Conservation (phyloP, 805 yeast species). For the Torulaspora delbrueckii region DNA sequence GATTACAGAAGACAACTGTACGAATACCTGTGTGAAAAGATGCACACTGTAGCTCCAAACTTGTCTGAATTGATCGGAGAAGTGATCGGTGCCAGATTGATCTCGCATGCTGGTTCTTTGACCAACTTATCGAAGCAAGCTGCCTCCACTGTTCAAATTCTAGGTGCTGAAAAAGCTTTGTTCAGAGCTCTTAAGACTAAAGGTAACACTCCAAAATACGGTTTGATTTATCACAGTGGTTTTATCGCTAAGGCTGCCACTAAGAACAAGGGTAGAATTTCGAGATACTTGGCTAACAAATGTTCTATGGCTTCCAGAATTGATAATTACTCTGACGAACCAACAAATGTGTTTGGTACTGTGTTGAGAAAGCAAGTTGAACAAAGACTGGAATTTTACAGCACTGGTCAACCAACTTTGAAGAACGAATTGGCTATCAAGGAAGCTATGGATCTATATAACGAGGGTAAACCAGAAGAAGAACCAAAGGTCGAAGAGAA, state of each 20-base stretch:
- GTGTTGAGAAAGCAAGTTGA: conserved; percentile 95
- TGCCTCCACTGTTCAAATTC: conserved; percentile 96
- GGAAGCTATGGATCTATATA: conserved; percentile 73
- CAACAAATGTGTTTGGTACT: conserved; percentile 83
- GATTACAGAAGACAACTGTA: conserved; percentile 84
- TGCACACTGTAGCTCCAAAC: conserved; percentile 98
- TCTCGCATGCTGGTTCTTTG: conserved; percentile 97
- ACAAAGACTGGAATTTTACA: conserved; percentile 93
- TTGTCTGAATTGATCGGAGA: conserved; percentile 95
- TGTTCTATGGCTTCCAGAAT: conserved; percentile 98
- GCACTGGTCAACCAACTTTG: conserved; percentile 94
- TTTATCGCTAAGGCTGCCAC: conserved; percentile 91
- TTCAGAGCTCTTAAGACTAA: conserved; percentile 95
- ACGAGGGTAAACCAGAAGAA: conserved; percentile 45
- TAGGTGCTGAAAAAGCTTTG: conserved; percentile 96
- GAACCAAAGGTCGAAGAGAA: conserved; percentile 34
- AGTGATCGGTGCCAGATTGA: conserved; percentile 97
- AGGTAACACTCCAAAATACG: conserved; percentile 95
- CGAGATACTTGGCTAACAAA: conserved; percentile 97
- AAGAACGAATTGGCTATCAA: conserved; percentile 92
- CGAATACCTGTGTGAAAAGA: conserved; percentile 86
- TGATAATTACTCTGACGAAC: conserved; percentile 94
- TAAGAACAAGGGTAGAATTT: conserved; percentile 98
- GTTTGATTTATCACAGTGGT: conserved; percentile 90
- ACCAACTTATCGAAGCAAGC: conserved; percentile 96